These are phyloP conservation scores for Coriolopsis trogii DNA, from an alignment of 1,284 basidiomycete species.

Conservation along the genomic window DNA sequence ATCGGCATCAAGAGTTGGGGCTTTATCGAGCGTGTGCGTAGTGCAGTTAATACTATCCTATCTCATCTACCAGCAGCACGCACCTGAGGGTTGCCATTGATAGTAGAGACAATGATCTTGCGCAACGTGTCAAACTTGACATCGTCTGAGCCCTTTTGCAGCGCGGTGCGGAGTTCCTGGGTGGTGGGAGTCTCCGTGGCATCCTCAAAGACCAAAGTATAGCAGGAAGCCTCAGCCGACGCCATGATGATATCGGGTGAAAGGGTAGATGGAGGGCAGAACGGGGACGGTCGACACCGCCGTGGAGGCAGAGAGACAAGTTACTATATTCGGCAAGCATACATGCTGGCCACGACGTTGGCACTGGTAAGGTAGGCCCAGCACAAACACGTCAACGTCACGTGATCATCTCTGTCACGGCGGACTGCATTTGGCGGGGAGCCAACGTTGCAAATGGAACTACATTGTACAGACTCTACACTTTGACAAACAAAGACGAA, in stretches of 20 bases:
- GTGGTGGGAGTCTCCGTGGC: slow-evolving; percentile 77
- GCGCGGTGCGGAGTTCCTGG: slow-evolving; percentile 82
- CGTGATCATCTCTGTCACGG: too few relatives aligned
- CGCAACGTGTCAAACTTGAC: slow-evolving; percentile 97
- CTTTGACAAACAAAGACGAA: too few relatives aligned
- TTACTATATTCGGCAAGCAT: slow-evolving; percentile 23
- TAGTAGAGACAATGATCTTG: slow-evolving; percentile 93
- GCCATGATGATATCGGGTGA: slow-evolving; percentile 27
- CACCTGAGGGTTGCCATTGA: slow-evolving; percentile 91
- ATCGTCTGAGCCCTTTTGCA: slow-evolving; percentile 98
- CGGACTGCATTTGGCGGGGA: too few relatives aligned
- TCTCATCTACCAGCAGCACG: slow-evolving; percentile 21
- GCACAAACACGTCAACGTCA: too few relatives aligned
- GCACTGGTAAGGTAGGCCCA: too few relatives aligned
- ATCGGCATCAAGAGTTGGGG: slow-evolving; percentile 95
- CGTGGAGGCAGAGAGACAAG: slow-evolving; percentile 23
- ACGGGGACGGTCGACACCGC: slow-evolving; percentile 15
- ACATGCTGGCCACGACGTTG: slow-evolving; percentile 17
- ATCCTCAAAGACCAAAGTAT: slow-evolving; percentile 86
- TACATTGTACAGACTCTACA: too few relatives aligned
- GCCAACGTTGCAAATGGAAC: too few relatives aligned
- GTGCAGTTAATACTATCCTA: neutral
- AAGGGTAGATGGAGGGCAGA: slow-evolving; percentile 6
- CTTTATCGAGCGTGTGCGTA: slow-evolving; percentile 41
- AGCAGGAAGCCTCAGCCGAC: slow-evolving; percentile 66